A percentile compares a stretch with the other conserved stretches of the same genome.
These are phyloP conservation scores for Lantana camara DNA, from an alignment of 257 asterid genomes.

Conservation along the genomic window DNA sequence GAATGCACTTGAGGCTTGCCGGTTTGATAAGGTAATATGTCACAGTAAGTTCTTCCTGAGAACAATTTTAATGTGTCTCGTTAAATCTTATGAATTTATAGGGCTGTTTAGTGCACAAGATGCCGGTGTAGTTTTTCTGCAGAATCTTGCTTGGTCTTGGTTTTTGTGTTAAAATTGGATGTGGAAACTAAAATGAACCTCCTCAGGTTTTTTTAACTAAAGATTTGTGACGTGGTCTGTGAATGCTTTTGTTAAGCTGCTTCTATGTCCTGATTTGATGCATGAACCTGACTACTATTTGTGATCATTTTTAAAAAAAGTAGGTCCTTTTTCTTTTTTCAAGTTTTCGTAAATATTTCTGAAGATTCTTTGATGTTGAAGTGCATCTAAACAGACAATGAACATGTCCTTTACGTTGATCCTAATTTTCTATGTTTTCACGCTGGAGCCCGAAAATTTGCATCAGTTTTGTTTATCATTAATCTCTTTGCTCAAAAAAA, in stretches of 20 bases:
- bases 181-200: neutral
- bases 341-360: neutral
- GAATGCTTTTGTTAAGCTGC: neutral
- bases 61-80: neutral
- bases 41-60: slow-evolving; percentile 16
- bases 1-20: slow-evolving; percentile 80
- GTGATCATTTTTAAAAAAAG: neutral
- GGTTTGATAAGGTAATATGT: slow-evolving; percentile 86
- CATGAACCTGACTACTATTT: neutral
- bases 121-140: slow-evolving; percentile 8
- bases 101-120: slow-evolving; percentile 13
- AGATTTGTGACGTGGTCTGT: neutral
- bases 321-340: neutral
- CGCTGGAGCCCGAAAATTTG: neutral
- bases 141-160: neutral
- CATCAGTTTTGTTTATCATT: neutral
- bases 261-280: neutral
- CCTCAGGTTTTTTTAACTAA: neutral
- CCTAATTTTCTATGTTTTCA: neutral
- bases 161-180: neutral
- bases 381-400: slow-evolving; percentile 19
- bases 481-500: neutral
- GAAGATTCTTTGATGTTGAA: neutral
- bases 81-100: slow-evolving; percentile 8
- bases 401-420: neutral